Conservation (phyloP, 2,329 filamentous ascomycete genomes). For the Hypoxylon sp. region DNA sequence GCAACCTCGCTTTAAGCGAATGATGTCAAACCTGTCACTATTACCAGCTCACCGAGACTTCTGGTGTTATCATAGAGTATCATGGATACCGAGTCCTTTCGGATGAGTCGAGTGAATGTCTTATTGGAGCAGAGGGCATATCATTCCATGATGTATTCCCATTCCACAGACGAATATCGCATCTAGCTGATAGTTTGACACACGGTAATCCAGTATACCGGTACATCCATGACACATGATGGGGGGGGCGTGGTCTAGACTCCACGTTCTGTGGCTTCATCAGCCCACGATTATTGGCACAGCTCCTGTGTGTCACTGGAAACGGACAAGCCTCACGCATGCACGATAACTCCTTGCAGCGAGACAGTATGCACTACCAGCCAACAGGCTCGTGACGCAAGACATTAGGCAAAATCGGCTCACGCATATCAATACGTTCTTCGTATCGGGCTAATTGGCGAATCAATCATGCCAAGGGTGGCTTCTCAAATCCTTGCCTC, state of each 20-base stretch:
- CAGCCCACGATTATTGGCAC: constrained; percentile 21
- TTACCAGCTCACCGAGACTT: constrained; percentile 26
- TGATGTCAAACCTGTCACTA: constrained; percentile 43
- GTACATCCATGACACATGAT: constrained; percentile 31
- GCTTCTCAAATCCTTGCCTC: constrained; percentile 9
- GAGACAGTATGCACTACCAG: constrained; percentile 28
- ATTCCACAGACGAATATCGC: neutral
- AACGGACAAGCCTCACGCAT: constrained; percentile 32
- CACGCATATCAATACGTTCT: constrained; percentile 8
- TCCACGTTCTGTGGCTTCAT: constrained; percentile 26
- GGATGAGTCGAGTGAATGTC: constrained; percentile 8
- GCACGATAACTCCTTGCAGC: constrained; percentile 40
- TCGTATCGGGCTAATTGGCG: constrained; percentile 26
- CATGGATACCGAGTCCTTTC: constrained; percentile 25
- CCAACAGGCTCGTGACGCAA: constrained; percentile 31
- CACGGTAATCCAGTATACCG: constrained; percentile 2
- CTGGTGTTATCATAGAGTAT: constrained; percentile 25
- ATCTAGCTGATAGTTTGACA: constrained; percentile 1
- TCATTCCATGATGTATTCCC: constrained; percentile 7
- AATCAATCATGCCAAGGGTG: constrained; percentile 25
- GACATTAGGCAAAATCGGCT: constrained; percentile 36
- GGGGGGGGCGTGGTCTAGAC: constrained; percentile 39
- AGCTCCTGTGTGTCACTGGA: constrained; percentile 34
- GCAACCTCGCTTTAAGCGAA: constrained; percentile 42
- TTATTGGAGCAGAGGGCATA: constrained; percentile 13